These are phyloP conservation scores for Globisporangium irregulare DNA, from an alignment of 352 stramenopile species.

Conservation along the genomic window DNA sequence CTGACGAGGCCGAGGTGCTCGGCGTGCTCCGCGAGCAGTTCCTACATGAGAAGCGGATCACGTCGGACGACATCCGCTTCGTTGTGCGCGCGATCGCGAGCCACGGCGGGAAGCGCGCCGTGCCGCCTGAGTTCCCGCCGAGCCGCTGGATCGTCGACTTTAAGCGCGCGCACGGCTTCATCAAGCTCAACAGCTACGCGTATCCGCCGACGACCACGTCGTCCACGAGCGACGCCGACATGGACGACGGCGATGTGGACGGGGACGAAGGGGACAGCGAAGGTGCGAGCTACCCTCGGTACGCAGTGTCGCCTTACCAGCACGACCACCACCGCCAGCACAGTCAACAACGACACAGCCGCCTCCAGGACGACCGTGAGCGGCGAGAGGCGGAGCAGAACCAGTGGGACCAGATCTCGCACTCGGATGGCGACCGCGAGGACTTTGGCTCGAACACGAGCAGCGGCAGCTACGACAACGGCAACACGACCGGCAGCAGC, in stretches of 20 bases:
- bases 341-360: constrained; percentile 11
- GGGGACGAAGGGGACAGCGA: constrained; percentile 27
- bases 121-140: constrained; percentile 47
- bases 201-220: constrained; percentile 19
- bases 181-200: constrained; percentile 27
- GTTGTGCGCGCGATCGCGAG: constrained; percentile 45
- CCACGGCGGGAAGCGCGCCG: constrained; percentile 23
- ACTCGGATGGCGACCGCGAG: constrained; percentile 21
- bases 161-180: constrained; percentile 45
- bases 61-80: constrained; percentile 47
- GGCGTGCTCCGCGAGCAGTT: constrained; percentile 39
- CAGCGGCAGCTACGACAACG: constrained; percentile 21
- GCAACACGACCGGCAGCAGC: constrained; percentile 22
- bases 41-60: constrained; percentile 35
- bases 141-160: constrained; percentile 48
- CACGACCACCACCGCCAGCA: constrained; percentile 13
- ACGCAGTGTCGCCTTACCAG: constrained; percentile 19
- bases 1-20: constrained; percentile 39
- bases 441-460: constrained; percentile 16
- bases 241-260: constrained; percentile 25
- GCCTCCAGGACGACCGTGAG: neutral
- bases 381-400: neutral
- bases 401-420: constrained; percentile 11
- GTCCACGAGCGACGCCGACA: constrained; percentile 17
- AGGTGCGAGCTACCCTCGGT: constrained; percentile 26